These are phyloP conservation scores for Carex parvula DNA, from an alignment of 176 grass and related monocot genomes.

Conservation along the genomic window DNA sequence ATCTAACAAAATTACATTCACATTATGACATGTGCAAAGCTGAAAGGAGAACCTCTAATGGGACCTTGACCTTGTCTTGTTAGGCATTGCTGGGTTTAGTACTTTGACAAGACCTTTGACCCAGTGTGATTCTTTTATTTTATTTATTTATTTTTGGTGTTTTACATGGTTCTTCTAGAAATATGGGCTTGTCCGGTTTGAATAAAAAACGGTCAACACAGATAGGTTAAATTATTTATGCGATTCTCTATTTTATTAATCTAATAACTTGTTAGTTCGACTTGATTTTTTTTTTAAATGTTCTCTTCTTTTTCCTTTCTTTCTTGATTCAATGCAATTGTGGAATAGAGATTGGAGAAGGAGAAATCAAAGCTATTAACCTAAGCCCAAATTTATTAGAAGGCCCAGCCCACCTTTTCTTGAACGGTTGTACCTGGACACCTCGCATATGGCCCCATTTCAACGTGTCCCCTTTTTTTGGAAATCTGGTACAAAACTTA, in stretches of 20 bases:
- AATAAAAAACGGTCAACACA: not conserved
- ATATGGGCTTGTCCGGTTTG: not conserved
- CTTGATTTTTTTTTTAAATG: too few species aligned
- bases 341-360: too few species aligned
- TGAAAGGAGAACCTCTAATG: not conserved
- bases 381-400: not conserved
- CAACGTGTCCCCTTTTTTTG: not conserved
- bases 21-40: not conserved
- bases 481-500: too few species aligned
- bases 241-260: not conserved
- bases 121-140: not conserved
- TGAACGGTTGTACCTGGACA: not conserved
- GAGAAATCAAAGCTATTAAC: not conserved
- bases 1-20: slow-evolving; percentile 11
- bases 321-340: too few species aligned
- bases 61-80: slow-evolving; percentile 18
- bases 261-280: not conserved
- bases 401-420: not conserved
- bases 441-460: not conserved
- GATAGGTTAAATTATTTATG: not conserved
- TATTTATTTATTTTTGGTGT: not conserved
- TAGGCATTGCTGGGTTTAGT: not conserved
- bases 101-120: slow-evolving; percentile 8
- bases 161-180: not conserved
- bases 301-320: too few species aligned